These are phyloP conservation scores for Drechslerella stenobrocha DNA, from an alignment of 2,329 filamentous ascomycete species.

Conservation along the genomic window DNA sequence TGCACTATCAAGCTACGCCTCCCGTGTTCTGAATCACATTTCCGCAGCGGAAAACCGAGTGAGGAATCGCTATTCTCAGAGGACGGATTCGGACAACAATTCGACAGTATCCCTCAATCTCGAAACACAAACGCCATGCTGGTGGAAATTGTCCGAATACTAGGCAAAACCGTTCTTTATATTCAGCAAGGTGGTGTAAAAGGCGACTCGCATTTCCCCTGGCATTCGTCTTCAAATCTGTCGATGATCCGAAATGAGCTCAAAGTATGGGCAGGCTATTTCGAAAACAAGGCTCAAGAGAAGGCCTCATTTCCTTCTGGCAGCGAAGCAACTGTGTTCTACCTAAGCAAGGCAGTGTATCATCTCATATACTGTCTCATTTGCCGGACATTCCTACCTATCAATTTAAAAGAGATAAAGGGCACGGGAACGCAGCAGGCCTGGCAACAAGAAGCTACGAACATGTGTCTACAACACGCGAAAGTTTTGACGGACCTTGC, in stretches of 20 bases:
- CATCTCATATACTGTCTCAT: slow-evolving; percentile 84
- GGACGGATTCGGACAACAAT: slow-evolving; percentile 40
- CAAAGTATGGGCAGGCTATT: slow-evolving; percentile 80
- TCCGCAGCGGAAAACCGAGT: slow-evolving; percentile 63
- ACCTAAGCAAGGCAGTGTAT: slow-evolving; percentile 83
- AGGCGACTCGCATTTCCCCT: slow-evolving; percentile 86
- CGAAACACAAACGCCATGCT: slow-evolving; percentile 68
- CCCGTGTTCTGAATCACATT: slow-evolving; percentile 62
- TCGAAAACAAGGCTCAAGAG: slow-evolving; percentile 73
- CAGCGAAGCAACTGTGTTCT: slow-evolving; percentile 73
- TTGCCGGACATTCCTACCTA: slow-evolving; percentile 82
- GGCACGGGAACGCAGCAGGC: slow-evolving; percentile 66
- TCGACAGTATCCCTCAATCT: slow-evolving; percentile 35
- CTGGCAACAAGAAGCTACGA: slow-evolving; percentile 90
- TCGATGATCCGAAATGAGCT: slow-evolving; percentile 84
- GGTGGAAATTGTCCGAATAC: slow-evolving; percentile 79
- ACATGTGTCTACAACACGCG: slow-evolving; percentile 81
- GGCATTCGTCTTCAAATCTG: slow-evolving; percentile 81
- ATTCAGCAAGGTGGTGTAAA: slow-evolving; percentile 83
- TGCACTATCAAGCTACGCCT: slow-evolving; percentile 74
- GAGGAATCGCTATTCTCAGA: slow-evolving; percentile 74
- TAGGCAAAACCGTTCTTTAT: slow-evolving; percentile 82
- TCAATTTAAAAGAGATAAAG: slow-evolving; percentile 80
- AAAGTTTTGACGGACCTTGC: slow-evolving; percentile 84
- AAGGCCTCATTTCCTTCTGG: slow-evolving; percentile 54